Evolutionary conservation across 768 basidiomycete species (phyloP), one percentile per base, ranked within the genome.

Genomic region (Termitomyces sp.): DNA sequence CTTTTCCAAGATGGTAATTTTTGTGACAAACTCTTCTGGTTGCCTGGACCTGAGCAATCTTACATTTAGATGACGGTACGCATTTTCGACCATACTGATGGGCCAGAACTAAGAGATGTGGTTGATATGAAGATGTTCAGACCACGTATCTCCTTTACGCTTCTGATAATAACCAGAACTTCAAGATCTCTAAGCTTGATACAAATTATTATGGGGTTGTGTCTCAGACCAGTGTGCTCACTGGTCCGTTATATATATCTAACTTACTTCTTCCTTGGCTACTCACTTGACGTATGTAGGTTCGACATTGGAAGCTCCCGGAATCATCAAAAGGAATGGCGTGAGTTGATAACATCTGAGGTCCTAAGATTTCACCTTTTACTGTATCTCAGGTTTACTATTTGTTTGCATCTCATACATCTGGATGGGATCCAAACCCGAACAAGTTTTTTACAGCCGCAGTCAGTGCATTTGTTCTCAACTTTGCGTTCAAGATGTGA

Each of bases 131-230:
- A 78, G 77, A 70, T 57, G 74, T 74, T 16, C 75, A 77, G 57
- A 80, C 79, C 0, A 71, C 81, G 7, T 86, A 85, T 64, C 74
- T 86, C 14, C 72, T 86, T 18, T 86, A 84, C 62, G 84, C 84
- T 18, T 84, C 83, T 5, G 84, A 86, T 68, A 83, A 83, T 68
- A 86, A 86, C 66, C 81, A 84, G 68, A 82, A 85, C 65, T 85
- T 85, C 76, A 86, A 86, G 74, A 84, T 86, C 24, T 75, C 84
- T 13, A 70, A 68, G 51, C 68, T 85, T 54, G 81, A 84, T 60
- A 59, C 76, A n/a, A 77, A 84, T 64, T 86, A 84, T 60, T 81
- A 84, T 63, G 81, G 79, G 57, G 80, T 86, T 18, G 72, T 74
- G 0, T 68, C 77, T 11, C 74, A 79, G 55, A 75, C 75, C 3